Base-by-base conservation (phyloP, 768 basidiomycete species). In the Russula sp. region DNA sequence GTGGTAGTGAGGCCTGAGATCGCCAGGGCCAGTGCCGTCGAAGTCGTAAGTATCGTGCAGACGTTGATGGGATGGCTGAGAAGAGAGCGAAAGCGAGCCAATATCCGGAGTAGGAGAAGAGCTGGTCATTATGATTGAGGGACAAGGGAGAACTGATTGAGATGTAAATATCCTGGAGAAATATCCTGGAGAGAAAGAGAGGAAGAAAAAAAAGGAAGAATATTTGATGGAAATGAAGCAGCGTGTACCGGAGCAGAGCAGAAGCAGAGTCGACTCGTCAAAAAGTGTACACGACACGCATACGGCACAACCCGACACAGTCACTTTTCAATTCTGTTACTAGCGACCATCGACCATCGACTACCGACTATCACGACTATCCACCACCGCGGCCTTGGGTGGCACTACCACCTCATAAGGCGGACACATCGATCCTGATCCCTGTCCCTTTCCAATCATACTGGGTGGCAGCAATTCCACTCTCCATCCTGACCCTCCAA, bases 11-110 rank as follows among this genome's bases (percentile, higher is more conserved):
- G 78, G 75, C 75, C 87, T 83, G 67, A 68, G 70, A 58, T 76
- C 77, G 74, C 70, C 75, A 67, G 74, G 69, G 70, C 69, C 75
- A 73, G 75, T 77, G 75, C 79, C 82, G 72, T 92, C 88, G 77
- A 86, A 90, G 79, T 90, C 87, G 76, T 89, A 89, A 86, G 78
- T 75, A 74, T 92, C 89, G 78, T 91, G 83, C 80, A 87, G 83
- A 82, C 87, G 88, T 86, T 83, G 87, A 75, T 83, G 85, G 65
- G 82, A 77, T 65, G 77, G 71, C 70, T 76, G 76, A 51, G 82
- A 78, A 75, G 81, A 81, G 74, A 91, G 83, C 69, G 88, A 85
- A 71, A 92, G 76, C 67, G 86, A 78, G 53, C 87, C 84, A 68
- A 93, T 83, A 77, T 91, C 88, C 66, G 90, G 89, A 43, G 80